Percentiles rank a stretch among this genome's conserved stretches.
phyloP scores from a whole-genome alignment of 2,329 filamentous ascomycete species.

The Talaromyces sp. region DNA sequence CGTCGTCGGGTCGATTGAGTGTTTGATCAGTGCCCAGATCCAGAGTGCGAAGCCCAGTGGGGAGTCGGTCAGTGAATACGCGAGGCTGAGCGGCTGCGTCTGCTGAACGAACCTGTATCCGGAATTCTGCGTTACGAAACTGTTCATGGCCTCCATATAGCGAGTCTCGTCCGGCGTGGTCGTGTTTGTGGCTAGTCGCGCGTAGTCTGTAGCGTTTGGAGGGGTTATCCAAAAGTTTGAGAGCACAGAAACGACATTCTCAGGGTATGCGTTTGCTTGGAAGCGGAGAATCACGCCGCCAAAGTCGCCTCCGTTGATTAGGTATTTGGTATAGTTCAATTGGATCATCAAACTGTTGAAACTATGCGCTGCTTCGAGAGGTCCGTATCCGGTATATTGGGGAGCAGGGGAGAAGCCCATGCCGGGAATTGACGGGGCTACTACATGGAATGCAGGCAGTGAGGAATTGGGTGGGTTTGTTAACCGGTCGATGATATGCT shows the following conservation, averaged over 20 bases:
- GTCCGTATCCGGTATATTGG: neutral
- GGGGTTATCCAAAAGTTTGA: neutral
- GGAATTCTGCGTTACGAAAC: neutral
- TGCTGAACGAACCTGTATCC: neutral
- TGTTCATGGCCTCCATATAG: neutral
- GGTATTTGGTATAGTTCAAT: neutral
- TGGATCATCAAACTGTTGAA: neutral
- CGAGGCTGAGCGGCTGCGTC: neutral
- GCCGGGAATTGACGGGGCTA: conserved; percentile 22
- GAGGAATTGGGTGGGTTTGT: conserved; percentile 13
- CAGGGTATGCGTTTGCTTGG: neutral
- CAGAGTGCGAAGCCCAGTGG: neutral
- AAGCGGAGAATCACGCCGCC: neutral
- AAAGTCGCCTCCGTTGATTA: neutral
- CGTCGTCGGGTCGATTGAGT: no score
- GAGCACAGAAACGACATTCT: neutral
- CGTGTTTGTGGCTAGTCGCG: neutral
- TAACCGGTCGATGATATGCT: conserved; percentile 21
- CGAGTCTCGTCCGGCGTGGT: neutral
- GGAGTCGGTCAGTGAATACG: neutral
- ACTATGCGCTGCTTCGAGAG: neutral
- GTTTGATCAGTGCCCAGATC: neutral
- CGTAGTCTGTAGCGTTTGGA: no score
- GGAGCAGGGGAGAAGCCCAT: conserved; percentile 12
- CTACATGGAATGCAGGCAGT: conserved; percentile 21